phyloP scores from a whole-genome alignment of 768 basidiomycete species.

The Tylopilus rubrobrunneus region DNA sequence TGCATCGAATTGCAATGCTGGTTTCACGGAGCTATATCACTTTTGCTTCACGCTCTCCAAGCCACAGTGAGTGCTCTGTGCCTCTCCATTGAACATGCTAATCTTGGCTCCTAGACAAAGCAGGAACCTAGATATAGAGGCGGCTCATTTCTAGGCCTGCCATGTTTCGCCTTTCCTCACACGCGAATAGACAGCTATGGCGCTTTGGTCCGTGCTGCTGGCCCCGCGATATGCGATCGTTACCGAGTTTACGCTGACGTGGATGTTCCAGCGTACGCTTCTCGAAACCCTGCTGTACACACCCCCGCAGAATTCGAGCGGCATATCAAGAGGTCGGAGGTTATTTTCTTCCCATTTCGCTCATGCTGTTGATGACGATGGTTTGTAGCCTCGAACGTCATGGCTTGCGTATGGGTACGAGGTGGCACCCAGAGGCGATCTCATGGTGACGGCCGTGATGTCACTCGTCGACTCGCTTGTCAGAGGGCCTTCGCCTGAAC shows the following conservation, averaged over 20 bases:
- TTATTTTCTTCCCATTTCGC: not conserved
- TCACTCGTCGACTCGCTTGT: too few relatives aligned
- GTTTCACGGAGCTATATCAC: constrained; percentile 62
- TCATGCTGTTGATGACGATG: not conserved
- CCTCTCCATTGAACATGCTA: not conserved
- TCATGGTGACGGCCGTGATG: constrained; percentile 19
- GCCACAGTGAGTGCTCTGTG: constrained; percentile 52
- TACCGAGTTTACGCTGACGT: too few relatives aligned
- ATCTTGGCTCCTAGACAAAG: constrained; percentile 45
- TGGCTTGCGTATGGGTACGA: constrained; percentile 28
- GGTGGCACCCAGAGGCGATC: constrained; percentile 13
- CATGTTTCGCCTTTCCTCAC: not conserved
- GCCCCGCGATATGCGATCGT: constrained; percentile 64
- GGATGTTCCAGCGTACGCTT: too few relatives aligned
- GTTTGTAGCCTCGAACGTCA: constrained; percentile 20
- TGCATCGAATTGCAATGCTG: constrained; percentile 43
- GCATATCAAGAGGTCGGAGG: constrained; percentile 20
- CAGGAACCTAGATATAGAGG: constrained; percentile 81
- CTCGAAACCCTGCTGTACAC: constrained; percentile 19
- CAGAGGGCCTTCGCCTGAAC: constrained; percentile 19
- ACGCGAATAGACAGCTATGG: constrained; percentile 53
- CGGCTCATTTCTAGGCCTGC: constrained; percentile 26
- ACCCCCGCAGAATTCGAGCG: constrained; percentile 22
- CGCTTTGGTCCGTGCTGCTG: constrained; percentile 75
- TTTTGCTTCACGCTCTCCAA: constrained; percentile 73